phyloP scores from a whole-genome alignment of 169 alveolate species.

The Theileria sp. region DNA sequence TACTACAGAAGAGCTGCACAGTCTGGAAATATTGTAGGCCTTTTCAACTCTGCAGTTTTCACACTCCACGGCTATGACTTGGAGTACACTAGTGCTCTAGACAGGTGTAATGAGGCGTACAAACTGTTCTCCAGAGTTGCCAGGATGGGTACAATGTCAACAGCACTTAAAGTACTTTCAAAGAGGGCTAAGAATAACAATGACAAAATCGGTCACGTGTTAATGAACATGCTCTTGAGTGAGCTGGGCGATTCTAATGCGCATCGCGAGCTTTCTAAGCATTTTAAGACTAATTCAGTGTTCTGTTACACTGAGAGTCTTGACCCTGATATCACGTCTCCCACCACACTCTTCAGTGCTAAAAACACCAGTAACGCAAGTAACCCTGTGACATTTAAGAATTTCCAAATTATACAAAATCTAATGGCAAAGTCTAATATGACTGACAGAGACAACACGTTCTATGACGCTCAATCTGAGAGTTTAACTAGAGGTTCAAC shows the following conservation, averaged over 20 bases:
- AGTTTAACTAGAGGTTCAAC: background rate
- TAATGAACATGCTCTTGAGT: conserved; percentile 77
- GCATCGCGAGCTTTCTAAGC: conserved; percentile 79
- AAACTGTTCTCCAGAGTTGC: conserved; percentile 69
- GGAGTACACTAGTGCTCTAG: conserved; percentile 63
- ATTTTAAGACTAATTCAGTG: conserved; percentile 65
- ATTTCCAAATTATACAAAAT: background rate
- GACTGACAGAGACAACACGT: background rate
- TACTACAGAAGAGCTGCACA: conserved; percentile 79
- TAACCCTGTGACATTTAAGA: conserved; percentile 14
- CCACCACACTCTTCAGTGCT: conserved; percentile 14
- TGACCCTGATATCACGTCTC: conserved; percentile 21
- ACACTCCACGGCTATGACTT: conserved; percentile 81
- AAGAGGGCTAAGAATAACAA: conserved; percentile 48
- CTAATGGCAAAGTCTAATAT: background rate
- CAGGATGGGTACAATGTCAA: conserved; percentile 55
- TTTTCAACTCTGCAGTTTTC: conserved; percentile 78
- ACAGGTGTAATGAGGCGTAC: conserved; percentile 72
- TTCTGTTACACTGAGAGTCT: conserved; percentile 35
- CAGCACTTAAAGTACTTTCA: conserved; percentile 43
- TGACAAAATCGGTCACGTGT: conserved; percentile 79
- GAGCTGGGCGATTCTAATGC: conserved; percentile 83
- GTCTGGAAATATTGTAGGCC: conserved; percentile 80
- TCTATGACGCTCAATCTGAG: background rate
- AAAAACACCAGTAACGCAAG: conserved; percentile 9